Evolutionary conservation across 164 flowering plant species (phyloP).

Genomic region (Platanus orientalis): DNA sequence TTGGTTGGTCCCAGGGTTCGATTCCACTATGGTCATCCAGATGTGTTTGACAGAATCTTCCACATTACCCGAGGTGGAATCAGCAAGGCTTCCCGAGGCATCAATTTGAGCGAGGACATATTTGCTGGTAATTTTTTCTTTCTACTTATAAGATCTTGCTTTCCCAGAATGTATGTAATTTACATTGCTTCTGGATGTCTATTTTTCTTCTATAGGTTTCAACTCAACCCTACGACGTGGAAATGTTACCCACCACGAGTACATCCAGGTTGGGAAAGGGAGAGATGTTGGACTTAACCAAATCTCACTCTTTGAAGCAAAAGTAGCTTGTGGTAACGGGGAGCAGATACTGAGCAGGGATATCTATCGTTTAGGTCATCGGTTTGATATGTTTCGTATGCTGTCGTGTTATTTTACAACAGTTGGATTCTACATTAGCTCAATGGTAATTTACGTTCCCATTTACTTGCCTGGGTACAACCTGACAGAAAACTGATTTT

Average conservation of each 20-base stretch:
- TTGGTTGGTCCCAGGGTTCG: slow-evolving; percentile 64
- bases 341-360: slow-evolving; percentile 97
- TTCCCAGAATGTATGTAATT: not conserved
- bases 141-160: not conserved
- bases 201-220: slow-evolving; percentile 52
- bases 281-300: slow-evolving; percentile 99
- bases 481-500: not conserved
- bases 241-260: slow-evolving; percentile 95
- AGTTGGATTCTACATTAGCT: slow-evolving; percentile 79
- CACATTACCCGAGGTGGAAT: slow-evolving; percentile 98
- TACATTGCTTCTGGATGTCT: slow-evolving; percentile 2
- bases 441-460: slow-evolving; percentile 61
- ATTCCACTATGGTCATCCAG: slow-evolving; percentile 99
- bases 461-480: not conserved
- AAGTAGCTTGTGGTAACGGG: slow-evolving; percentile 97
- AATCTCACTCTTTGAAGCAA: slow-evolving; percentile 96
- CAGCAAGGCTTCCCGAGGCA: slow-evolving; percentile 89
- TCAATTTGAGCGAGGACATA: slow-evolving; percentile 94
- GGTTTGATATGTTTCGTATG: slow-evolving; percentile 98
- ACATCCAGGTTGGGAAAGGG: slow-evolving; percentile 97
- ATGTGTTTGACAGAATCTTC: slow-evolving; percentile 92
- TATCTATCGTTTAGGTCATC: slow-evolving; percentile 86
- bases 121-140: slow-evolving; percentile 68
- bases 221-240: slow-evolving; percentile 92
- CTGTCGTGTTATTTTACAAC: slow-evolving; percentile 89